Evolutionary conservation across 805 yeast genomes (phyloP).

Genomic region (Sugiyamaella chiloensis): DNA sequence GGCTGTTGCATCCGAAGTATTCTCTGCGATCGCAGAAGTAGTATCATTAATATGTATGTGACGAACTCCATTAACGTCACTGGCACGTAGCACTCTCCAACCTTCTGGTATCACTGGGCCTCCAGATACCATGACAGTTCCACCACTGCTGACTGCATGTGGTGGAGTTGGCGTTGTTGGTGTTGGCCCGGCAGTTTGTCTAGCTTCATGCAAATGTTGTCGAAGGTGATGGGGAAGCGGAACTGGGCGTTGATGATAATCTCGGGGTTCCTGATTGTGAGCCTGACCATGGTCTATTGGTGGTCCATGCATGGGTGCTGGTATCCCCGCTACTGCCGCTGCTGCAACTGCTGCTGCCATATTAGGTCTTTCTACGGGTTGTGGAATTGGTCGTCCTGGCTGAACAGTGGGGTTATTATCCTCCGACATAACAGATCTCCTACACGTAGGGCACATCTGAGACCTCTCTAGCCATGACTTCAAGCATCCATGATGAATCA

Average conservation of each 20-base stretch:
- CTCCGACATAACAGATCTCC: conserved; percentile 39
- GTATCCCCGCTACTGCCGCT: background rate
- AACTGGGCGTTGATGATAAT: no score
- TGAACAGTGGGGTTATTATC: no score
- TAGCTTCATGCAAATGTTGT: background rate
- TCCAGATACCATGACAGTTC: no score
- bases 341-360: conserved; percentile 7
- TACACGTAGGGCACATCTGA: conserved; percentile 89
- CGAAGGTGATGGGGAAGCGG: no score
- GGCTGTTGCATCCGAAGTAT: background rate
- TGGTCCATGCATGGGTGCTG: background rate
- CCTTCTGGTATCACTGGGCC: conserved; percentile 24
- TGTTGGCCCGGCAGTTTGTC: background rate
- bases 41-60: conserved; percentile 17
- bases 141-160: no score
- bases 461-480: conserved; percentile 92
- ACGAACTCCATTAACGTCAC: conserved; percentile 6
- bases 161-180: background rate
- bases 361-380: no score
- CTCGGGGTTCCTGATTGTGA: no score
- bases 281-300: background rate
- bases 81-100: conserved; percentile 19
- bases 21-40: no score
- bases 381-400: no score
- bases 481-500: conserved; percentile 83